Percentiles rank a stretch among this genome's conserved stretches.
phyloP scores from a whole-genome alignment of 805 yeast genomes.

The Pichia gijzeniarum region DNA sequence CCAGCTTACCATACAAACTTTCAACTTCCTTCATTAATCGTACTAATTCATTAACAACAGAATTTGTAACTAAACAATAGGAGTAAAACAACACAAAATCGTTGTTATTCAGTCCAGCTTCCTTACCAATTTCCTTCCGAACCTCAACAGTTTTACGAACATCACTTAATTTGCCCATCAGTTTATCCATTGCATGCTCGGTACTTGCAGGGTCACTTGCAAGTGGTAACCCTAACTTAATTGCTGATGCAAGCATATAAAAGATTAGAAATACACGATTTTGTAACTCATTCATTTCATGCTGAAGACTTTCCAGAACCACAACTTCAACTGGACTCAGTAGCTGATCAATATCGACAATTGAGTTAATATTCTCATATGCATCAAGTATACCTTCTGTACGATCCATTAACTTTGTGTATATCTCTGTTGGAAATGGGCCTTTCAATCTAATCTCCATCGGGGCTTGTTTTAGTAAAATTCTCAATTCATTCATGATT shows the following conservation, averaged over 20 bases:
- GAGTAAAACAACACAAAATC: slow-evolving; percentile 75
- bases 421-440: slow-evolving; percentile 50
- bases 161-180: slow-evolving; percentile 58
- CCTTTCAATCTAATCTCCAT: slow-evolving; percentile 73
- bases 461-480: slow-evolving; percentile 62
- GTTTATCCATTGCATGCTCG: slow-evolving; percentile 63
- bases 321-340: slow-evolving; percentile 47
- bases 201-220: slow-evolving; percentile 76
- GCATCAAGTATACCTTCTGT: slow-evolving; percentile 69
- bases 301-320: slow-evolving; percentile 46
- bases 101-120: slow-evolving; percentile 43
- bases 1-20: slow-evolving; percentile 57
- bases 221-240: slow-evolving; percentile 68
- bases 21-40: slow-evolving; percentile 48
- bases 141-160: slow-evolving; percentile 37
- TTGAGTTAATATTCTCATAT: slow-evolving; percentile 63
- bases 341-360: slow-evolving; percentile 56
- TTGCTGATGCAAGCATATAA: slow-evolving; percentile 72
- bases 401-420: slow-evolving; percentile 42
- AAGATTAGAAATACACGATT: slow-evolving; percentile 68
- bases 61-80: slow-evolving; percentile 63
- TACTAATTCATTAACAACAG: slow-evolving; percentile 60
- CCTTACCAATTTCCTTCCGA: slow-evolving; percentile 23
- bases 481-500: slow-evolving; percentile 54
- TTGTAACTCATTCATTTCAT: slow-evolving; percentile 63